A percentile compares a stretch with the other conserved stretches of the same genome.
Evolutionary conservation across 2,329 filamentous ascomycete genomes (phyloP).

Genomic region (Fusarium sp.): DNA sequence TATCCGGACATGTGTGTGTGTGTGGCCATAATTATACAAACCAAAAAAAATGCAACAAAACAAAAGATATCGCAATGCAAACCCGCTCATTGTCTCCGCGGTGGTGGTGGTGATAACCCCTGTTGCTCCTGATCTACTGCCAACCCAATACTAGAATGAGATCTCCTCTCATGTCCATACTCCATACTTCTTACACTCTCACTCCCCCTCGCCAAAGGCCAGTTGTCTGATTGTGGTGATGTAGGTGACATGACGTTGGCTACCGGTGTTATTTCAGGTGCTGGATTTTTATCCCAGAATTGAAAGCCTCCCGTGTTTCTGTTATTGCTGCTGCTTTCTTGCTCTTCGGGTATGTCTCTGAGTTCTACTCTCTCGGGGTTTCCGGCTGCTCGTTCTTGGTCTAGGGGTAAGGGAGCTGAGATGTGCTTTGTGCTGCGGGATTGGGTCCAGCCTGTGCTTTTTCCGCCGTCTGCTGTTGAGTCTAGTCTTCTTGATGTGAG

Average conservation of each 20-base stretch:
- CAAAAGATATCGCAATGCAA: background rate
- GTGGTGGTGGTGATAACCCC: slow-evolving; percentile 39
- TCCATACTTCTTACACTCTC: slow-evolving; percentile 33
- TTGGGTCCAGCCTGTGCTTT: slow-evolving; percentile 34
- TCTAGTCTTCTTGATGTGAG: slow-evolving; percentile 37
- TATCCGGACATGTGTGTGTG: background rate
- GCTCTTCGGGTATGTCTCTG: slow-evolving; percentile 36
- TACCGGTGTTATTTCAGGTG: background rate
- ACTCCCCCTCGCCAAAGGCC: slow-evolving; percentile 28
- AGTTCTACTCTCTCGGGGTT: slow-evolving; percentile 30
- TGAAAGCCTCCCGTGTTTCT: slow-evolving; percentile 15
- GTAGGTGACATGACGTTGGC: slow-evolving; percentile 9
- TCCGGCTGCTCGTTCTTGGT: slow-evolving; percentile 1
- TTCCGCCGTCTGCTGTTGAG: slow-evolving; percentile 30
- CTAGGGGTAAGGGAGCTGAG: slow-evolving; percentile 18
- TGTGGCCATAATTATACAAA: slow-evolving; percentile 23
- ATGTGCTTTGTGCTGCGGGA: slow-evolving; percentile 36
- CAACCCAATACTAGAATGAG: slow-evolving; percentile 35
- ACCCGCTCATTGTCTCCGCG: slow-evolving; percentile 26
- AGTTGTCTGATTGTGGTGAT: slow-evolving; percentile 26
- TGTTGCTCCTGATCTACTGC: slow-evolving; percentile 38
- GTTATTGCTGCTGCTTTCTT: background rate
- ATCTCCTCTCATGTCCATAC: slow-evolving; percentile 11
- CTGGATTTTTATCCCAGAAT: slow-evolving; percentile 25
- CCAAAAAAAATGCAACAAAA: background rate